phyloP scores from a whole-genome alignment of 345 rosid species.

The Syzygium aromaticum region DNA sequence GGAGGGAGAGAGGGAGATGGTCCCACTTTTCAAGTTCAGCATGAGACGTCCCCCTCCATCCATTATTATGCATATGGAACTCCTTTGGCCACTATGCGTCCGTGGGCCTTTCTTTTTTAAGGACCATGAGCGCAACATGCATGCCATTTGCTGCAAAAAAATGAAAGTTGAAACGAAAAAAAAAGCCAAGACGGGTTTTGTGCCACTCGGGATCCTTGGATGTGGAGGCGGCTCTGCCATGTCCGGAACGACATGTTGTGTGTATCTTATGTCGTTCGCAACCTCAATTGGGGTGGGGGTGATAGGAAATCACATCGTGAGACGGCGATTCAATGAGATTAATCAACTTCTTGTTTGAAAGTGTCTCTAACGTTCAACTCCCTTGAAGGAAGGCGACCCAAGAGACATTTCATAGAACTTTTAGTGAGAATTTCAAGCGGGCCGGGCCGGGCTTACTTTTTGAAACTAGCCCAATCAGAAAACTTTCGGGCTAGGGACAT shows the following conservation, averaged over 20 bases:
- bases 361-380: background rate
- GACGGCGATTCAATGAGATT: background rate
- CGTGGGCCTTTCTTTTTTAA: background rate
- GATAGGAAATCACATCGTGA: background rate
- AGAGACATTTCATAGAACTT: background rate
- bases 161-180: background rate
- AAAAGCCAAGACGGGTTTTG: background rate
- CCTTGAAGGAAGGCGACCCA: background rate
- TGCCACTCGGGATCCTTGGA: background rate
- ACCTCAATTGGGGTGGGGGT: background rate
- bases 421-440: background rate
- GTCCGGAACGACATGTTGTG: background rate
- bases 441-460: background rate
- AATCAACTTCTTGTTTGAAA: background rate
- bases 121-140: background rate
- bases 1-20: background rate
- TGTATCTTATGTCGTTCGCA: background rate
- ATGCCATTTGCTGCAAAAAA: background rate
- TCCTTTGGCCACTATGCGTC: background rate
- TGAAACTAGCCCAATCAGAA: background rate
- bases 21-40: background rate
- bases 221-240: background rate
- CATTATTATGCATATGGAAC: background rate
- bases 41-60: background rate
- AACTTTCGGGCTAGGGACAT: background rate